phyloP scores from a whole-genome alignment of 2,329 filamentous ascomycete genomes.

The Byssothecium circinans region DNA sequence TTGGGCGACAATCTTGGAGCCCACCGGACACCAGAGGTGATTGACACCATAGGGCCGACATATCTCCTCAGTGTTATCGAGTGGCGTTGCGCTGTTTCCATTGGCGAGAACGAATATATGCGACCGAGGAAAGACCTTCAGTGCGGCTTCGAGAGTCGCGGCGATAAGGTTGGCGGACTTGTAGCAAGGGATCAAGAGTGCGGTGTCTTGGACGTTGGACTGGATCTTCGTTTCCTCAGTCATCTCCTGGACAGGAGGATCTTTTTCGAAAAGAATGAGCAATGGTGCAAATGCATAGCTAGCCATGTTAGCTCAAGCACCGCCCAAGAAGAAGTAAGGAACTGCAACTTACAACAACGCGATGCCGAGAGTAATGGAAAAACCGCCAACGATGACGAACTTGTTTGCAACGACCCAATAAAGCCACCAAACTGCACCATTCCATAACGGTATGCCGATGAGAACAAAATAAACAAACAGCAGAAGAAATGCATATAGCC shows the following conservation, averaged over 20 bases:
- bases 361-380: constrained; percentile 46
- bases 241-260: constrained; percentile 25
- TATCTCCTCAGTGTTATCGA: constrained; percentile 53
- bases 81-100: constrained; percentile 50
- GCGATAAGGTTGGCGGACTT: constrained; percentile 49
- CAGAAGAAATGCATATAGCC: constrained; percentile 39
- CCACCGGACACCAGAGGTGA: constrained; percentile 53
- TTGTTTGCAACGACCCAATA: constrained; percentile 47
- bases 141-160: constrained; percentile 48
- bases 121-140: constrained; percentile 50
- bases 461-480: constrained; percentile 52
- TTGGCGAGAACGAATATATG: constrained; percentile 55
- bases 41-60: constrained; percentile 50
- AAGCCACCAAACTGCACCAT: constrained; percentile 48
- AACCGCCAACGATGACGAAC: constrained; percentile 46
- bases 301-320: constrained; percentile 1
- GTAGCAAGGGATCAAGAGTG: constrained; percentile 54
- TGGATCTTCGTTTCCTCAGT: constrained; percentile 25
- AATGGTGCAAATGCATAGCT: constrained; percentile 35
- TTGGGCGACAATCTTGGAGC: constrained; percentile 54
- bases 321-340: constrained; percentile 1
- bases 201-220: constrained; percentile 41
- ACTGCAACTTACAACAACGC: constrained; percentile 38
- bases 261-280: constrained; percentile 36
- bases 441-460: constrained; percentile 51